These are phyloP conservation scores for Lentinula aciculospora DNA, from an alignment of 768 basidiomycete species.

Conservation along the genomic window DNA sequence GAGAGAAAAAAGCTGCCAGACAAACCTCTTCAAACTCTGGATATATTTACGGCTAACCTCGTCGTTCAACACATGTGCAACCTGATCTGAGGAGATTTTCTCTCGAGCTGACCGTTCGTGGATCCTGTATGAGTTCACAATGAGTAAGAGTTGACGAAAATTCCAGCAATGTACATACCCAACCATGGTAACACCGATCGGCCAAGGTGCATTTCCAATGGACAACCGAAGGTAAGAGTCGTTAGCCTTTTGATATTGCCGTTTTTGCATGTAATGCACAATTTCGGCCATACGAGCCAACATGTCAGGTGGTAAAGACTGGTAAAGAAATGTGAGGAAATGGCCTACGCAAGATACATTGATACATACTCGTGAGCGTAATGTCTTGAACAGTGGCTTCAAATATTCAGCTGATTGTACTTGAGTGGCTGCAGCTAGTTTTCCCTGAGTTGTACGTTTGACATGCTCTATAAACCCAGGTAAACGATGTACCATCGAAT, in stretches of 20 bases:
- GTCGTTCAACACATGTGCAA: slow-evolving; percentile 97
- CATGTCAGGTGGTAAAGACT: slow-evolving; percentile 83
- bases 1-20: neutral
- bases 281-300: slow-evolving; percentile 87
- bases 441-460: slow-evolving; percentile 87
- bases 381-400: slow-evolving; percentile 90
- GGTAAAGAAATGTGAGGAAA: neutral
- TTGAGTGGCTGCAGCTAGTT: slow-evolving; percentile 91
- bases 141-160: neutral
- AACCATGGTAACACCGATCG: slow-evolving; percentile 99
- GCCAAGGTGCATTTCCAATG: slow-evolving; percentile 99
- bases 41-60: slow-evolving; percentile 99
- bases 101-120: slow-evolving; percentile 97
- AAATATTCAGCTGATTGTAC: slow-evolving; percentile 94
- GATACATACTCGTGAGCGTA: slow-evolving; percentile 78
- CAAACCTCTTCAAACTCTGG: slow-evolving; percentile 91
- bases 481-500: neutral
- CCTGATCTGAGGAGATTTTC: slow-evolving; percentile 95
- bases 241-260: slow-evolving; percentile 93
- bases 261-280: slow-evolving; percentile 92
- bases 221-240: slow-evolving; percentile 95
- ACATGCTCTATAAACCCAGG: slow-evolving; percentile 48
- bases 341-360: neutral
- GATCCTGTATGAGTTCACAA: slow-evolving; percentile 48
- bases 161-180: slow-evolving; percentile 51